Base-by-base conservation (phyloP, 768 basidiomycete species). In the Suillus clintonianus region DNA sequence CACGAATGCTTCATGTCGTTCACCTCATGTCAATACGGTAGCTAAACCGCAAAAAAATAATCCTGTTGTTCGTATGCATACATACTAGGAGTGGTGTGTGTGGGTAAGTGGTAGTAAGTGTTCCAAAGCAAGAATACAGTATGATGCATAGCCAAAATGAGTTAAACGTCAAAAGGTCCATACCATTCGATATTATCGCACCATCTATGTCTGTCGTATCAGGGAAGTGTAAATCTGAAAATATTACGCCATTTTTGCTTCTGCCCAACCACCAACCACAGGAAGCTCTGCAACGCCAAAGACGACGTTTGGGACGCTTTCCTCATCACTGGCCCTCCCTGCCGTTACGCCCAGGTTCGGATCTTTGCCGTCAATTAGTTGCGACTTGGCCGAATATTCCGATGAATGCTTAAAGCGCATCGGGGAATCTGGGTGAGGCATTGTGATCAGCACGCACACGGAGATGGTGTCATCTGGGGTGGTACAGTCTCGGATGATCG, bases 381-480 rank as follows among this genome's bases (percentile, higher is more conserved):
- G 62, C 60, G 61, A 69, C n/a, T 27, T 30, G 39, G 72, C 72
- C 27, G 69, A 72, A 67, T 75, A 71, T 30, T 51, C 55, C 43
- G 15, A n/a, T 36, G 58, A 51, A 19, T 32, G 13, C 17, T 53
- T 59, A 54, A 37, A 15, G 56, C 63, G 66, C 32, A 69, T 62
- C 34, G 67, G 70, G 19, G 68, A 72, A 30, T 19, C 39, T 19
- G 74, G 76, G 19, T 79, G 74, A 3, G 87, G 87, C 87, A 88
- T 88, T 19, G 82, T 80, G 51, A 89, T 79, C 63, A 89, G n/a
- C n/a, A 88, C 84, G 19, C 85, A 81, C 13, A 89, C 78, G 67
- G 86, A 83, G 24, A 86, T 73, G 70, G 78, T 76, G 65, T 80
- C 78, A 47, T 68, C 45, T 37, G 68, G 32, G 60, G 32, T 9